Conservation (phyloP, 2,329 filamentous ascomycete genomes). For the Fusarium camptoceras region DNA sequence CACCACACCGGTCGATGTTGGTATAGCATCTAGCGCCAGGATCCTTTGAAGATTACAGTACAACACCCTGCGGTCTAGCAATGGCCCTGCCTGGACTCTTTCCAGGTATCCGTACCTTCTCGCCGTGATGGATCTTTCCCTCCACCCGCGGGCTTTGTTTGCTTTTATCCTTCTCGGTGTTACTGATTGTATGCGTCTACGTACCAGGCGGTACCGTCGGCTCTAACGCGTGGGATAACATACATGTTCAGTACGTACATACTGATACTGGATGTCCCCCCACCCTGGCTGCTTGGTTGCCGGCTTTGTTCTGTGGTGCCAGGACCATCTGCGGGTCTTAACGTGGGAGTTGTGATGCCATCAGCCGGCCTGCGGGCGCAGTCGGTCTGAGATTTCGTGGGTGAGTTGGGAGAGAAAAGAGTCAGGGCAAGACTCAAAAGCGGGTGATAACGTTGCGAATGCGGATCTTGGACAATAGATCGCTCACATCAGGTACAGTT, state of each 20-base stretch:
- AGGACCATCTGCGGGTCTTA: conserved; percentile 45
- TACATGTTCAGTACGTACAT: not conserved
- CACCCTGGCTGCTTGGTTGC: conserved; percentile 32
- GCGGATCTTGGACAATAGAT: conserved; percentile 27
- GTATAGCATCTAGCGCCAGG: not conserved
- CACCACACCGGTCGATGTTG: not conserved
- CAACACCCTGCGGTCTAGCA: not conserved
- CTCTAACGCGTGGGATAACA: conserved; percentile 1
- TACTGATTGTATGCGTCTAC: conserved; percentile 12
- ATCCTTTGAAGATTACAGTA: conserved; percentile 10
- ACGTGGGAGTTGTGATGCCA: conserved; percentile 49
- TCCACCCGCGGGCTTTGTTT: conserved; percentile 10
- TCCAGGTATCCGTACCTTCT: not conserved
- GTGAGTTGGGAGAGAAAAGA: conserved; percentile 10
- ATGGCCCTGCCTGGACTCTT: not conserved
- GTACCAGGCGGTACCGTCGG: not conserved
- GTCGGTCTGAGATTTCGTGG: conserved; percentile 47
- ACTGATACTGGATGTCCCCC: conserved; percentile 15
- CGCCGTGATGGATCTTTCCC: not conserved
- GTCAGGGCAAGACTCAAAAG: not conserved
- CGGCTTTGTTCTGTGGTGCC: conserved; percentile 38
- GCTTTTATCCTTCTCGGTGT: conserved; percentile 31
- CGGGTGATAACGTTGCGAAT: conserved; percentile 45
- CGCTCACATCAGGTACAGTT: conserved; percentile 13
- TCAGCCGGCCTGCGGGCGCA: conserved; percentile 47